Conservation (phyloP, 1,284 basidiomycete species). For the Amylostereum areolatum region DNA sequence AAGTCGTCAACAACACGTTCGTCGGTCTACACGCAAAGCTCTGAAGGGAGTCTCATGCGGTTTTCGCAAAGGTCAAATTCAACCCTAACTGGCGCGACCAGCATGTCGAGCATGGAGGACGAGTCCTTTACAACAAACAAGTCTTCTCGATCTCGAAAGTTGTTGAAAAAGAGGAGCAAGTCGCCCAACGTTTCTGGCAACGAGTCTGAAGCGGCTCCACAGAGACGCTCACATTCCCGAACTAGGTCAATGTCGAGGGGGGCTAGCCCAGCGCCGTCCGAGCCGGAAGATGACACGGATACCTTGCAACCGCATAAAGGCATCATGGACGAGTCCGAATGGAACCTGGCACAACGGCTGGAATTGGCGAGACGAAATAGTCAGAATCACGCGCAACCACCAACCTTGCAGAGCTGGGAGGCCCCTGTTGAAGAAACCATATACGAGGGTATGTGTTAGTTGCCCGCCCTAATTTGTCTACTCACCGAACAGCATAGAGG, state of each 20-base stretch:
- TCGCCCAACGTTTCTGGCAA: slow-evolving; percentile 47
- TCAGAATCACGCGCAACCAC: slow-evolving; percentile 55
- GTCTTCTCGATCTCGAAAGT: slow-evolving; percentile 43
- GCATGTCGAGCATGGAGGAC: slow-evolving; percentile 53
- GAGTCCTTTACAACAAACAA: slow-evolving; percentile 43
- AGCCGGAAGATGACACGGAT: slow-evolving; percentile 25
- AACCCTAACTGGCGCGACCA: slow-evolving; percentile 55
- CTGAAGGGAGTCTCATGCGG: slow-evolving; percentile 57
- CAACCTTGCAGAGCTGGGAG: slow-evolving; percentile 34
- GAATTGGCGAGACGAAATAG: slow-evolving; percentile 80
- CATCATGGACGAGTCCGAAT: slow-evolving; percentile 58
- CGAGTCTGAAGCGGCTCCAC: slow-evolving; percentile 34
- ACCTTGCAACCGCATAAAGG: slow-evolving; percentile 20
- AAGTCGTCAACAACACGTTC: slow-evolving; percentile 65
- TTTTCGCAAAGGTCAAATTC: slow-evolving; percentile 67
- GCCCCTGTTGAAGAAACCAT: slow-evolving; percentile 55
- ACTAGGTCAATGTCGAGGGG: slow-evolving; percentile 34
- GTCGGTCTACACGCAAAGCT: slow-evolving; percentile 60
- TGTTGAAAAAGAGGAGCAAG: slow-evolving; percentile 46
- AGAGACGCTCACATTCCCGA: slow-evolving; percentile 13
- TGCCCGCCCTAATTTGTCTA: background rate
- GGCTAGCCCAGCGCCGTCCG: slow-evolving; percentile 20
- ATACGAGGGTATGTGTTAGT: slow-evolving; percentile 54
- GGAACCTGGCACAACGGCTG: slow-evolving; percentile 66
- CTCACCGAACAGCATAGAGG: slow-evolving; percentile 36